These are phyloP conservation scores for Wickerhamomyces bovis DNA, from an alignment of 805 yeast species.

Conservation along the genomic window DNA sequence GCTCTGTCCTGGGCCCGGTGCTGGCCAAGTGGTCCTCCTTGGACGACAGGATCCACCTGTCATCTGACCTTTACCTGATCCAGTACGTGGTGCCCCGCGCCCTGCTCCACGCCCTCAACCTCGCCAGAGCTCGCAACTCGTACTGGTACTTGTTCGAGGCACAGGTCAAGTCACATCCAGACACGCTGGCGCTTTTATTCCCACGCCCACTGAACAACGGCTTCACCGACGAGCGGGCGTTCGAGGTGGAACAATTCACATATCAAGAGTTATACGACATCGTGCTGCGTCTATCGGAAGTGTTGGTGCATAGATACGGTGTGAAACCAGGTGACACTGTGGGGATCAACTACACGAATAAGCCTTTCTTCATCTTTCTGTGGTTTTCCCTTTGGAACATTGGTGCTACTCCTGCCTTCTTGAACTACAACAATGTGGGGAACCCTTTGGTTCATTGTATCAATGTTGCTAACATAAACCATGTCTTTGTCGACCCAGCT, in stretches of 20 bases:
- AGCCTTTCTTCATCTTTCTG: constrained; percentile 69
- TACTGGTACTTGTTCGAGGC: constrained; percentile 68
- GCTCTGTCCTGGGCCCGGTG: background rate
- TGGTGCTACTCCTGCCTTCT: constrained; percentile 84
- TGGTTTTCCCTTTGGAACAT: constrained; percentile 90
- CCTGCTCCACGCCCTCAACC: constrained; percentile 8
- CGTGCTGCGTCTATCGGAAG: constrained; percentile 58
- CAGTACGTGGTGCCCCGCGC: constrained; percentile 19
- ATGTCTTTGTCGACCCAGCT: constrained; percentile 71
- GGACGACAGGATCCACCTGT: constrained; percentile 6
- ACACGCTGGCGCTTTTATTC: constrained; percentile 58
- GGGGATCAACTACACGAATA: constrained; percentile 74
- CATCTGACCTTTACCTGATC: constrained; percentile 13
- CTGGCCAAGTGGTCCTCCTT: background rate
- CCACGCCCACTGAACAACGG: constrained; percentile 29
- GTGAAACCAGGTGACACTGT: constrained; percentile 62
- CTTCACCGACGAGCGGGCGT: constrained; percentile 45
- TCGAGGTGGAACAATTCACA: constrained; percentile 56
- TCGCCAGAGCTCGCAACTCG: constrained; percentile 26
- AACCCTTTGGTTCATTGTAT: constrained; percentile 76
- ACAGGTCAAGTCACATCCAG: constrained; percentile 41
- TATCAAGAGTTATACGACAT: constrained; percentile 63
- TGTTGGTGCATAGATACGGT: constrained; percentile 57
- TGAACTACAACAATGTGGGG: constrained; percentile 74
- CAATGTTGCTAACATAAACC: constrained; percentile 54